A percentile compares a stretch with the other conserved stretches of the same genome.
Conservation (phyloP, 2,329 filamentous ascomycete species). For the Camillea tinctor region DNA sequence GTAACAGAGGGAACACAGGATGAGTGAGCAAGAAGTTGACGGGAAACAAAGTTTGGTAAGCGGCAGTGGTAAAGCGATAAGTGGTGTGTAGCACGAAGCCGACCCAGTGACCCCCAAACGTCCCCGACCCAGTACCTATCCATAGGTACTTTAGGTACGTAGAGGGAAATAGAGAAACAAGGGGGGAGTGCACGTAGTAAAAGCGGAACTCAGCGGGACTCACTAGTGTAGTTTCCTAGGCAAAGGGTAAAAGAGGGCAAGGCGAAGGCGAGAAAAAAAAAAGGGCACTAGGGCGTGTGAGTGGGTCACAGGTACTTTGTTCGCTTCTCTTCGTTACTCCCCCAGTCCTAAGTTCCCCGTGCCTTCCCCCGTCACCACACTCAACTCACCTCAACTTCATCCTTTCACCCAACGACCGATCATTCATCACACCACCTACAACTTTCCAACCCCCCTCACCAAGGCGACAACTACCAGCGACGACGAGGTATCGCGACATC, state of each 20-base stretch:
- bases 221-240: background rate
- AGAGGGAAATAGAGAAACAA: background rate
- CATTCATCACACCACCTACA: slow-evolving; percentile 1
- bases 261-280: background rate
- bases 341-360: background rate
- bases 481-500: slow-evolving; percentile 11
- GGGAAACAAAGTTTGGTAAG: background rate
- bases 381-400: slow-evolving; percentile 17
- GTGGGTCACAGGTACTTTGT: background rate
- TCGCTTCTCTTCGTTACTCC: slow-evolving; percentile 12
- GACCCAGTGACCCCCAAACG: background rate
- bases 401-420: slow-evolving; percentile 16
- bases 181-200: background rate
- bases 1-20: background rate
- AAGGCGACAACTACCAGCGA: slow-evolving; percentile 13
- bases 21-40: background rate
- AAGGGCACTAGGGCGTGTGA: background rate
- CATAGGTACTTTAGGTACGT: background rate
- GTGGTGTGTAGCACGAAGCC: background rate
- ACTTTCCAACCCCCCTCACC: background rate
- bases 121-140: background rate
- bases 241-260: background rate
- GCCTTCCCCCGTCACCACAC: slow-evolving; percentile 18
- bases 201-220: background rate
- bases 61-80: too few species aligned